These are phyloP conservation scores for Flammula alnicola DNA, from an alignment of 1,284 basidiomycete genomes.

Conservation along the genomic window DNA sequence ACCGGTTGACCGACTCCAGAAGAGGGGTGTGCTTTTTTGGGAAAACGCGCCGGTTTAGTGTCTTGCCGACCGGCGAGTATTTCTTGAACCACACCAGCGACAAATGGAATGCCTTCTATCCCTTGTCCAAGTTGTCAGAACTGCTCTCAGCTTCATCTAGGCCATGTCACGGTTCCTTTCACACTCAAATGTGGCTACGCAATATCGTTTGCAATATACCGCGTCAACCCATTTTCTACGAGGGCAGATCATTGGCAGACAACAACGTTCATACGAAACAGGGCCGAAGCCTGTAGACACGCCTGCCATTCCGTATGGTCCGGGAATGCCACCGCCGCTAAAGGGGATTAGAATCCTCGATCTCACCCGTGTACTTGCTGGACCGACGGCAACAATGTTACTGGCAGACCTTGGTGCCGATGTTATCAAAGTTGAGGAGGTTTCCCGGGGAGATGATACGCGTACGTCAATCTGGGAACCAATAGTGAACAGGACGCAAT, in stretches of 20 bases:
- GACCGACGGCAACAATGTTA: conserved; percentile 90
- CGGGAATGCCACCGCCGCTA: conserved; percentile 78
- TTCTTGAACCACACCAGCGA: conserved; percentile 7
- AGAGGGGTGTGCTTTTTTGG: neutral
- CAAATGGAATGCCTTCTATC: conserved; percentile 5
- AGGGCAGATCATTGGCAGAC: too few species aligned
- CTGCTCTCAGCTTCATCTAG: conserved; percentile 1
- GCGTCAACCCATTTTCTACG: neutral
- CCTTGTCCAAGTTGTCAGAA: neutral
- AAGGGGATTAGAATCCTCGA: conserved; percentile 83
- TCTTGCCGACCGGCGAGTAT: conserved; percentile 13
- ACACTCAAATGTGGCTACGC: neutral
- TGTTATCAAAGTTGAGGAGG: conserved; percentile 90
- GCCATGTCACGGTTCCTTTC: conserved; percentile 16
- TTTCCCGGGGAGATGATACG: conserved; percentile 88
- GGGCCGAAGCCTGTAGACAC: conserved; percentile 18
- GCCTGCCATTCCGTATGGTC: conserved; percentile 32
- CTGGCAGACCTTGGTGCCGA: conserved; percentile 89
- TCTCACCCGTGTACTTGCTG: conserved; percentile 87
- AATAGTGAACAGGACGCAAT: neutral
- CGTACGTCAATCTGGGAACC: conserved; percentile 46
- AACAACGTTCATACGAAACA: conserved; percentile 24
- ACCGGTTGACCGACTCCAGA: too few species aligned
- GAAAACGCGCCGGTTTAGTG: neutral
- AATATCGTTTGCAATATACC: neutral